Evolutionary conservation across 2,329 filamentous ascomycete species (phyloP).

Genomic region (Sporothrix sp.): DNA sequence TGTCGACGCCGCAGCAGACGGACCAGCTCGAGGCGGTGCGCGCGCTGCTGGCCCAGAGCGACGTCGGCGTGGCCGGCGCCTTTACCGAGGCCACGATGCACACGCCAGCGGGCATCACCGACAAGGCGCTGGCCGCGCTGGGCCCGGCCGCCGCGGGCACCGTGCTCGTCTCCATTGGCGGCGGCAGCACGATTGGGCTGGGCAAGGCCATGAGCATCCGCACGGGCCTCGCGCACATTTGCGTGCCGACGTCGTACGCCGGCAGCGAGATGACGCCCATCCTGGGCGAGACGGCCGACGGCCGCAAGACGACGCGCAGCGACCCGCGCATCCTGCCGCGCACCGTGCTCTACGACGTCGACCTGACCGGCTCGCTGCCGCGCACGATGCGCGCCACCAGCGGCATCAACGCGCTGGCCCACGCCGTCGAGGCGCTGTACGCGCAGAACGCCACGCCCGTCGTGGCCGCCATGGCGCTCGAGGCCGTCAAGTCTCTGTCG

Average conservation of each 20-base stretch:
- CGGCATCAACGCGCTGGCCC: slow-evolving; percentile 57
- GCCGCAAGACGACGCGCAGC: slow-evolving; percentile 45
- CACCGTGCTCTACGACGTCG: slow-evolving; percentile 55
- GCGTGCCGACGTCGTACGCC: slow-evolving; percentile 51
- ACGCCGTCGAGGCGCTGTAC: slow-evolving; percentile 56
- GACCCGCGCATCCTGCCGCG: slow-evolving; percentile 51
- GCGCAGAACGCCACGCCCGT: slow-evolving; percentile 52
- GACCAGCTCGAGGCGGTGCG: slow-evolving; percentile 35
- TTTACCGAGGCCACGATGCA: slow-evolving; percentile 46
- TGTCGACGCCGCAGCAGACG: slow-evolving; percentile 43
- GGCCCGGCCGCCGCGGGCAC: slow-evolving; percentile 29
- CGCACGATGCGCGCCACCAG: slow-evolving; percentile 43
- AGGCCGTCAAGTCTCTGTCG: slow-evolving; percentile 46
- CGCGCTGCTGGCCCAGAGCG: slow-evolving; percentile 27
- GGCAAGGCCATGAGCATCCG: slow-evolving; percentile 40
- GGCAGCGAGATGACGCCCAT: slow-evolving; percentile 57
- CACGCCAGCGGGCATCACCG: slow-evolving; percentile 48
- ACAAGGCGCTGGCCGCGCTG: slow-evolving; percentile 40
- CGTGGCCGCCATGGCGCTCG: slow-evolving; percentile 45
- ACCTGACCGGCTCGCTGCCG: slow-evolving; percentile 51
- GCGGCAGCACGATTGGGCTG: slow-evolving; percentile 53
- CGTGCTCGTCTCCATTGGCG: slow-evolving; percentile 49
- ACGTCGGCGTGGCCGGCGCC: slow-evolving; percentile 9
- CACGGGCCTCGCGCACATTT: slow-evolving; percentile 12
- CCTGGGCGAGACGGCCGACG: slow-evolving; percentile 50